Conservation (phyloP, 352 stramenopile genomes). For the Pythium aristosporum region DNA sequence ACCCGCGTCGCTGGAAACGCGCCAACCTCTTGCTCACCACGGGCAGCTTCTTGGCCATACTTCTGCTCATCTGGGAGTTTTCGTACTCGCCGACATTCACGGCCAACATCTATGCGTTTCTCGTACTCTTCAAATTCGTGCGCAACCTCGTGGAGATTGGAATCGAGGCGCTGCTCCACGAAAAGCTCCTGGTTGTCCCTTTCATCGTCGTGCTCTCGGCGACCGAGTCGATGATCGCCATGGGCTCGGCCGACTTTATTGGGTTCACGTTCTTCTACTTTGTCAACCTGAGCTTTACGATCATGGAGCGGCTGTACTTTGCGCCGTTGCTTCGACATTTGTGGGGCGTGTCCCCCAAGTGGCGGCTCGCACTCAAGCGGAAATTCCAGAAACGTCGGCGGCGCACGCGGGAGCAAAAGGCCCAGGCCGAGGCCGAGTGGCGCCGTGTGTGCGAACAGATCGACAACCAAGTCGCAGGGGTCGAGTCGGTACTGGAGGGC, state of each 20-base stretch:
- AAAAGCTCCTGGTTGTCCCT: slow-evolving; percentile 90
- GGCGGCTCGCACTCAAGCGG: slow-evolving; percentile 85
- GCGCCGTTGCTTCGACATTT: slow-evolving; percentile 85
- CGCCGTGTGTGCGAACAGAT: slow-evolving; percentile 94
- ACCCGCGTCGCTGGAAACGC: slow-evolving; percentile 88
- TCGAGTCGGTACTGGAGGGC: slow-evolving; percentile 93
- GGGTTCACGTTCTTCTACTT: slow-evolving; percentile 95
- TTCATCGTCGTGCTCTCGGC: slow-evolving; percentile 89
- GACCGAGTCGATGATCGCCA: slow-evolving; percentile 93
- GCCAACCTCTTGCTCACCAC: slow-evolving; percentile 88
- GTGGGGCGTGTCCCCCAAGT: slow-evolving; percentile 87
- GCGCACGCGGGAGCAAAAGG: slow-evolving; percentile 91
- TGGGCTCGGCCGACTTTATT: slow-evolving; percentile 94
- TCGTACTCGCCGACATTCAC: slow-evolving; percentile 94
- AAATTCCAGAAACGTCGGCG: slow-evolving; percentile 69
- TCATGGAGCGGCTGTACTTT: slow-evolving; percentile 94
- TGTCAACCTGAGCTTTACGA: slow-evolving; percentile 89
- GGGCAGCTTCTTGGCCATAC: slow-evolving; percentile 75
- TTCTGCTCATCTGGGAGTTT: slow-evolving; percentile 97
- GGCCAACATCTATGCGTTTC: slow-evolving; percentile 89
- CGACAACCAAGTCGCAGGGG: slow-evolving; percentile 89
- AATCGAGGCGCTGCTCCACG: slow-evolving; percentile 84
- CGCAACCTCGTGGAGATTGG: slow-evolving; percentile 82
- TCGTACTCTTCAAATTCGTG: slow-evolving; percentile 90
- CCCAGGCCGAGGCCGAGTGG: slow-evolving; percentile 90